A percentile compares a stretch with the other conserved stretches of the same genome.
Evolutionary conservation across 352 stramenopile genomes (phyloP).

Genomic region (Plasmopara viticola): DNA sequence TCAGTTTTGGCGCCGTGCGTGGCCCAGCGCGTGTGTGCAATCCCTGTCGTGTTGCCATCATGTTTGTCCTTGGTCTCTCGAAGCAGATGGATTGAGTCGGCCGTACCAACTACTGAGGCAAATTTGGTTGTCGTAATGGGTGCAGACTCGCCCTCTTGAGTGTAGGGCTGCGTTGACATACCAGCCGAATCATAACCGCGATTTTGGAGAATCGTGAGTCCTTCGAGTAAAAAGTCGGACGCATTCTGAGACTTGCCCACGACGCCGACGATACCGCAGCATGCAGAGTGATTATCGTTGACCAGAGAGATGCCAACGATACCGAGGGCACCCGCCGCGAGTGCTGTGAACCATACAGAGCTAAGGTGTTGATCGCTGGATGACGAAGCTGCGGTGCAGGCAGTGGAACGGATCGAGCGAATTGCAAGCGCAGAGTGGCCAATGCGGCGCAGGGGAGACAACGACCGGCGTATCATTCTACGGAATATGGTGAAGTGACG

Average conservation of each 20-base stretch:
- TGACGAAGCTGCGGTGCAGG: constrained; percentile 1
- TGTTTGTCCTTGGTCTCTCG: constrained; percentile 68
- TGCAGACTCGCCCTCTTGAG: constrained; percentile 23
- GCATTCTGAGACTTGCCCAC: constrained; percentile 62
- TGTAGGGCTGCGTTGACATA: constrained; percentile 88
- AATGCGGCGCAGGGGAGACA: constrained; percentile 10
- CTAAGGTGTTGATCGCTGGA: constrained; percentile 4
- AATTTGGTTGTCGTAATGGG: constrained; percentile 93
- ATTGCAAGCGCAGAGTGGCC: constrained; percentile 2
- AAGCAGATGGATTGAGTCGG: constrained; percentile 90
- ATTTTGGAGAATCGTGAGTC: constrained; percentile 89
- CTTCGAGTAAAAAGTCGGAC: constrained; percentile 78
- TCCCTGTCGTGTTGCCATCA: constrained; percentile 89
- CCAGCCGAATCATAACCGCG: constrained; percentile 97
- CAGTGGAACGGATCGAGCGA: constrained; percentile 8
- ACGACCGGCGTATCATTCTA: constrained; percentile 16
- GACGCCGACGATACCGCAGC: constrained; percentile 76
- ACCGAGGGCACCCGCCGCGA: constrained; percentile 15
- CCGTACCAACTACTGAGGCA: constrained; percentile 85
- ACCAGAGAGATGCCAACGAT: constrained; percentile 6
- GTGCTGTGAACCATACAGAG: constrained; percentile 13
- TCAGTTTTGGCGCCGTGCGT: constrained; percentile 98
- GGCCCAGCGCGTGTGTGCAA: constrained; percentile 99
- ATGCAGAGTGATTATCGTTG: constrained; percentile 20
- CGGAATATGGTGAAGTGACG: not conserved